These are phyloP conservation scores for Petunia secreta DNA, from an alignment of 257 asterid genomes.

Conservation along the genomic window DNA sequence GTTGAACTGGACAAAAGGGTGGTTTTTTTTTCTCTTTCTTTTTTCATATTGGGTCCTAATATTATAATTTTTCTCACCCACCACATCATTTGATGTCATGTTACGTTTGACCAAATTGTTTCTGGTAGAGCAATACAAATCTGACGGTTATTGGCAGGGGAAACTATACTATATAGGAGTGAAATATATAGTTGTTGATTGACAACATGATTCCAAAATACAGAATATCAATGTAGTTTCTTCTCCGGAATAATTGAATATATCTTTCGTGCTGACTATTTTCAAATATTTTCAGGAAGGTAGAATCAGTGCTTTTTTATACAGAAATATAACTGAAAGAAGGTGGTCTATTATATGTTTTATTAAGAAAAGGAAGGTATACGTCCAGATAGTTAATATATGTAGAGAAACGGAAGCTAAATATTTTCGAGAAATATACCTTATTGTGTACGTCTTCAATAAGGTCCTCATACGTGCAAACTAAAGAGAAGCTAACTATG, in stretches of 20 bases:
- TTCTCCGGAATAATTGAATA: background rate
- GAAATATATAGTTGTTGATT: conserved; percentile 6
- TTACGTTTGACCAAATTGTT: background rate
- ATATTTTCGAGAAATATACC: conserved; percentile 6
- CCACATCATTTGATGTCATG: conserved; percentile 11
- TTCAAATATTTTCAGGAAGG: background rate
- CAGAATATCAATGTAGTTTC: background rate
- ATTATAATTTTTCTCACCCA: conserved; percentile 5
- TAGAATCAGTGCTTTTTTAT: background rate
- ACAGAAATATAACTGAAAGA: background rate
- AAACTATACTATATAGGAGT: background rate
- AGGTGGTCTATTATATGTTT: background rate
- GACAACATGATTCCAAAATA: background rate
- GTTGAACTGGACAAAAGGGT: background rate
- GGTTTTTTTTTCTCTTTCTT: background rate
- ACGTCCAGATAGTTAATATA: background rate
- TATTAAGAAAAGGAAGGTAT: too few relatives aligned
- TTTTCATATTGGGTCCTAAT: background rate
- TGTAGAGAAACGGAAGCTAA: background rate
- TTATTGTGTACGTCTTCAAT: background rate
- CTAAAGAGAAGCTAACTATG: background rate
- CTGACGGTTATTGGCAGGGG: background rate
- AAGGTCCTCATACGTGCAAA: background rate
- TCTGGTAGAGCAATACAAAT: background rate
- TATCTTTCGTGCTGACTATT: background rate